phyloP scores from a whole-genome alignment of 192 early-diverging fungal genomes.

The Mycoemilia scoparia region DNA sequence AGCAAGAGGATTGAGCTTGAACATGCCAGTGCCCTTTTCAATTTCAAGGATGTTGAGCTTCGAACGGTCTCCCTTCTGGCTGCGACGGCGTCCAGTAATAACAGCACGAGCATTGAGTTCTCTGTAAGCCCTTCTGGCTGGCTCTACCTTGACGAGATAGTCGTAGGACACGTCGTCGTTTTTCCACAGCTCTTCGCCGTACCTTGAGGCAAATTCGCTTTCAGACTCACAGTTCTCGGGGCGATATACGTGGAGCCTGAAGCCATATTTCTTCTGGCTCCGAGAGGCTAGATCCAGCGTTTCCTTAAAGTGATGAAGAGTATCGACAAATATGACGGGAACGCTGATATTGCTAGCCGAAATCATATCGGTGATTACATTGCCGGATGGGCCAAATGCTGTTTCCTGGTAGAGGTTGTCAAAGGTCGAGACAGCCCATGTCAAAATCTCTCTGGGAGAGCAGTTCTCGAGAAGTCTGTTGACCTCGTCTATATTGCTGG shows the following conservation, averaged over 20 bases:
- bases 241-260: conserved; percentile 52
- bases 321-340: conserved; percentile 81
- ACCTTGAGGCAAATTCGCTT: conserved; percentile 44
- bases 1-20: conserved; percentile 89
- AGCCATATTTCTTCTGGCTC: conserved; percentile 47
- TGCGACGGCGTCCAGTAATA: conserved; percentile 77
- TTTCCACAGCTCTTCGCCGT: conserved; percentile 75
- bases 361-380: conserved; percentile 75
- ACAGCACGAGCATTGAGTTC: conserved; percentile 53
- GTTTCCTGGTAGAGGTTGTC: conserved; percentile 78
- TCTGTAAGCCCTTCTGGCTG: conserved; percentile 67
- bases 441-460: conserved; percentile 65
- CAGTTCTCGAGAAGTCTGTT: too few relatives aligned
- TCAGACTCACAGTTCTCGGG: conserved; percentile 40
- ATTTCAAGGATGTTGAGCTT: conserved; percentile 63
- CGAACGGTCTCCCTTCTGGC: conserved; percentile 70
- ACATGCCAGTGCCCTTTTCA: conserved; percentile 48
- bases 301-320: conserved; percentile 86
- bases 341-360: conserved; percentile 41
- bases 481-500: too few relatives aligned
- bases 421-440: conserved; percentile 71
- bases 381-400: conserved; percentile 83
- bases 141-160: conserved; percentile 89
- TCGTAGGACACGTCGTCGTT: conserved; percentile 63
- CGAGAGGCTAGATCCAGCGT: conserved; percentile 61